A percentile compares a stretch with the other conserved stretches of the same genome.
Conservation (phyloP, 2,329 filamentous ascomycete genomes). For the Coleophoma crateriformis region DNA sequence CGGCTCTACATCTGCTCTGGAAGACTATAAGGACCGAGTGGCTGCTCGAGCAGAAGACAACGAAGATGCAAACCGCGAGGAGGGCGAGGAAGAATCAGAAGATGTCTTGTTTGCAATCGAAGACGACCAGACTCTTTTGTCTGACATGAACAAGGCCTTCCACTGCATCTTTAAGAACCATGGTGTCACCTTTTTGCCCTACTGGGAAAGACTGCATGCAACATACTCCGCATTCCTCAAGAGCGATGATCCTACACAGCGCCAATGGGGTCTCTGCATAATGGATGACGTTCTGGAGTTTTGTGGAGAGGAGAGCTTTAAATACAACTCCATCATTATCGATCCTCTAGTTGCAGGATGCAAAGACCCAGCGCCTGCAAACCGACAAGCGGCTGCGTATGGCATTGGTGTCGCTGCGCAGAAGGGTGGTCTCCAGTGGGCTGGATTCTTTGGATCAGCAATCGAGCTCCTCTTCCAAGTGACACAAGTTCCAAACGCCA, state of each 20-base stretch:
- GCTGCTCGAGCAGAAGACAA: constrained; percentile 78
- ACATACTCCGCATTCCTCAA: constrained; percentile 84
- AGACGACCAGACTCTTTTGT: constrained; percentile 92
- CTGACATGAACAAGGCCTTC: constrained; percentile 99
- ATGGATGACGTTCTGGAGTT: constrained; percentile 98
- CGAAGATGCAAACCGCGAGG: constrained; percentile 66
- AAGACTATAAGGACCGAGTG: constrained; percentile 90
- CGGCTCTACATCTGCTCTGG: constrained; percentile 75
- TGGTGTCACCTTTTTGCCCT: constrained; percentile 72
- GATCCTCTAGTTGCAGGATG: constrained; percentile 83
- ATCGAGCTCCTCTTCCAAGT: constrained; percentile 81
- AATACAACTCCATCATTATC: constrained; percentile 81
- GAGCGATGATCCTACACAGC: constrained; percentile 79
- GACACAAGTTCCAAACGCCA: constrained; percentile 72
- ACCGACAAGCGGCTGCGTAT: constrained; percentile 92
- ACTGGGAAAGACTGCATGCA: constrained; percentile 80
- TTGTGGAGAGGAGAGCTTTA: constrained; percentile 82
- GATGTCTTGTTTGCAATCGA: constrained; percentile 88
- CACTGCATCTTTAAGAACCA: constrained; percentile 99
- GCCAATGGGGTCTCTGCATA: constrained; percentile 98
- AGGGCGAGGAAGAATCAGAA: constrained; percentile 85
- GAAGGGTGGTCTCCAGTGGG: constrained; percentile 81
- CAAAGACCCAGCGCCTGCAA: constrained; percentile 79
- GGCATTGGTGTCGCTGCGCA: constrained; percentile 94
- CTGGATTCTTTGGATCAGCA: constrained; percentile 76